Base-by-base conservation (phyloP, 371 early-diverging fungal species). In the Fennellomyces sp. region DNA sequence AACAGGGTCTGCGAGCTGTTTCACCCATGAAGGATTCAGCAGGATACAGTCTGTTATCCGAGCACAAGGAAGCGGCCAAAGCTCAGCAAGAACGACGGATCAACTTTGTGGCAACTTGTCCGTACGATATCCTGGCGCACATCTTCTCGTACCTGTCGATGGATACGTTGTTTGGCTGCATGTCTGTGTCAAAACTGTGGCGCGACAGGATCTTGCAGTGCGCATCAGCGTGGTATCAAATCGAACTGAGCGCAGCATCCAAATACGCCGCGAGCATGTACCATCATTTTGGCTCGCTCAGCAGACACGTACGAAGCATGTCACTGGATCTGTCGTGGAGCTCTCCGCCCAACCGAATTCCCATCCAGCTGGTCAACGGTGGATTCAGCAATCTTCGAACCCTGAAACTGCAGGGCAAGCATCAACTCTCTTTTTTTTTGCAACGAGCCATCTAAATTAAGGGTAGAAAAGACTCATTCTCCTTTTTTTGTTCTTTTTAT, bases 151-250 rank as follows among this genome's bases (percentile, higher is more conserved):
- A 35, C 3, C 27, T 54, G 0, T 39, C 55, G 7, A 54, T 36
- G 17, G 55, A 54, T 27, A 54, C 39, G 2, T 17, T 54, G n/a
- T 45, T 35, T 26, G 55, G 30, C 2, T 54, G 55, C 39, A 54
- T 54, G 55, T 33, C 31, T 39, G 55, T 54, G 3, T 54, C 55
- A 11, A 54, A n/a, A n/a, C 23, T 33, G 35, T 54, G 55, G 55
- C 36, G 55, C 8, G 55, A 54, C 13, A 35, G 39, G n/a, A 31
- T 54, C 7, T n/a, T 35, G 19, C 55, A 35, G 28, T 54, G 55
- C 17, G 36, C 55, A 33, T 31, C 31, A 28, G 55, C 55, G 23
- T 54, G 55, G 55, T 35, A 35, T n/a, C 35, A 54, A 27, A 54
- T 54, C n/a, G 45, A 45, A 45, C 21, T 45, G 23, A 45, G 45